Percentiles rank a stretch among this genome's conserved stretches.
Conservation (phyloP, 1,284 basidiomycete genomes). For the Taiwanofungus camphoratus region DNA sequence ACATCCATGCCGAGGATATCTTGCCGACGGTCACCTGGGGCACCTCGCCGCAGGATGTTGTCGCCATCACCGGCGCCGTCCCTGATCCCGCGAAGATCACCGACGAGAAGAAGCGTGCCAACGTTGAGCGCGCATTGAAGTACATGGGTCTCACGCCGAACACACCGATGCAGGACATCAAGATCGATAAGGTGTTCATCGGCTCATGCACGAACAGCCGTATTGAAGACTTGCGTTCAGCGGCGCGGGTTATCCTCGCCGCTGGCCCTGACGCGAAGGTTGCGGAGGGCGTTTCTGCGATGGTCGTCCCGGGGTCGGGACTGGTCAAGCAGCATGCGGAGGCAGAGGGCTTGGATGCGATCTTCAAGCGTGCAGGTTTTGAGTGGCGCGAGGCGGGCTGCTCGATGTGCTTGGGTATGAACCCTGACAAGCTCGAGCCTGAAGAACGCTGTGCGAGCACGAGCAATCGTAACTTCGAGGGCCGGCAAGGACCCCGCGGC, state of each 20-base stretch:
- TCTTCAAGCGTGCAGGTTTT: conserved; percentile 94
- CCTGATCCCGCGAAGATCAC: conserved; percentile 74
- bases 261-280: conserved; percentile 78
- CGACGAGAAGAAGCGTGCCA: conserved; percentile 63
- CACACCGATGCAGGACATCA: conserved; percentile 80
- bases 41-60: conserved; percentile 91
- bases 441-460: conserved; percentile 94
- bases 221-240: conserved; percentile 91
- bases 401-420: conserved; percentile 98
- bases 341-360: conserved; percentile 83
- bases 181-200: conserved; percentile 92
- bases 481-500: conserved; percentile 87
- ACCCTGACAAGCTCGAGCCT: conserved; percentile 88
- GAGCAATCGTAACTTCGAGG: conserved; percentile 97
- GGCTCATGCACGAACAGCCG: conserved; percentile 97
- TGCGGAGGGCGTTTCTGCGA: conserved; percentile 76
- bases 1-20: conserved; percentile 85
- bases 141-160: conserved; percentile 92
- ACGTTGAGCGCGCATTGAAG: conserved; percentile 76
- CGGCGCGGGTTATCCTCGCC: conserved; percentile 77
- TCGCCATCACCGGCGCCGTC: conserved; percentile 81
- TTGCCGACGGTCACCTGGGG: conserved; percentile 96
- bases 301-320: conserved; percentile 96
- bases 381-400: conserved; percentile 98
- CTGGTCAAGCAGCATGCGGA: conserved; percentile 94